These are phyloP conservation scores for Calocybe gangraenosa DNA, from an alignment of 768 basidiomycete genomes.

Conservation along the genomic window DNA sequence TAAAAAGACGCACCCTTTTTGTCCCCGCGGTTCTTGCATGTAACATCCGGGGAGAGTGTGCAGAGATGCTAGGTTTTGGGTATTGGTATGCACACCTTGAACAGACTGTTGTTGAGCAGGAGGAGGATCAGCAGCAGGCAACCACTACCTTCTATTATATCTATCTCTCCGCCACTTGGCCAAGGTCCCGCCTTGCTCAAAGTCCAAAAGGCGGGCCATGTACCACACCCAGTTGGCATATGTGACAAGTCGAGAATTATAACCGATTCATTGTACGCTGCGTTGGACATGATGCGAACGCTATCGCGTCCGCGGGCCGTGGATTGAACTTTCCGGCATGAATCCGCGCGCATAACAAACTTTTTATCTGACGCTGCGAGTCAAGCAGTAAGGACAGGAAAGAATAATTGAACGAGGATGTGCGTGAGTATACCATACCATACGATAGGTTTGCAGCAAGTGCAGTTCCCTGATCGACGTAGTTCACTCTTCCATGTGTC, in stretches of 20 bases:
- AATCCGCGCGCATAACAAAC: slow-evolving; percentile 59
- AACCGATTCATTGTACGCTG: slow-evolving; percentile 41
- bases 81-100: slow-evolving; percentile 46
- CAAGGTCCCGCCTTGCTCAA: slow-evolving; percentile 46
- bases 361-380: slow-evolving; percentile 30
- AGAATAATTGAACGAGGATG: background rate
- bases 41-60: slow-evolving; percentile 50
- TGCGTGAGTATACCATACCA: slow-evolving; percentile 29
- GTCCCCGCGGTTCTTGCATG: slow-evolving; percentile 35
- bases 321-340: slow-evolving; percentile 29
- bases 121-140: background rate
- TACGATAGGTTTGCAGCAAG: slow-evolving; percentile 38
- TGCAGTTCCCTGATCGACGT: slow-evolving; percentile 42
- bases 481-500: slow-evolving; percentile 66
- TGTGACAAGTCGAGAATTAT: slow-evolving; percentile 50
- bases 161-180: slow-evolving; percentile 60
- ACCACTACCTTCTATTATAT: slow-evolving; percentile 49
- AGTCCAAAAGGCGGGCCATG: slow-evolving; percentile 69
- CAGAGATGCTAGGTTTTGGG: slow-evolving; percentile 45
- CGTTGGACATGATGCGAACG: slow-evolving; percentile 45
- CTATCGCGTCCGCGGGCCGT: slow-evolving; percentile 50
- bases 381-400: no score
- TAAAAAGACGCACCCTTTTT: slow-evolving; percentile 39
- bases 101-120: background rate
- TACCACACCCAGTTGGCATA: slow-evolving; percentile 57